Evolutionary conservation across 352 stramenopile species (phyloP).

Genomic region (Hyaloperonospora arabidopsidis): DNA sequence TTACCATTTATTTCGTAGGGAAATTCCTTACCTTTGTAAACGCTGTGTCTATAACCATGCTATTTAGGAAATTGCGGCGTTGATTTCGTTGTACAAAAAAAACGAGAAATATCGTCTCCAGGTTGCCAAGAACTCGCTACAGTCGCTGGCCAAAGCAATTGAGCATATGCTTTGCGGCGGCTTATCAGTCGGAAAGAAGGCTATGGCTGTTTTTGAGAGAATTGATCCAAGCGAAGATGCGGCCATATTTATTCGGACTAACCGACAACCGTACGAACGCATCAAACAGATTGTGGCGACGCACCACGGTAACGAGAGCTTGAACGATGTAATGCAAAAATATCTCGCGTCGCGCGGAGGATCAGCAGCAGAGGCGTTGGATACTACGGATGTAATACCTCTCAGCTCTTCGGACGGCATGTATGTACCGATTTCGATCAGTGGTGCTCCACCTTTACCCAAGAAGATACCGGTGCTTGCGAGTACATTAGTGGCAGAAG

Average conservation of each 20-base stretch:
- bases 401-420: conserved; percentile 6
- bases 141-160: conserved; percentile 60
- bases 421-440: conserved; percentile 6
- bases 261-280: conserved; percentile 41
- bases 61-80: conserved; percentile 59
- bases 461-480: conserved; percentile 14
- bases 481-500: conserved; percentile 1
- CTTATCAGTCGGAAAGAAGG: conserved; percentile 27
- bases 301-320: conserved; percentile 39
- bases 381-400: conserved; percentile 17
- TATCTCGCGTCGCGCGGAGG: conserved; percentile 29
- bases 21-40: neutral
- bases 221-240: conserved; percentile 56
- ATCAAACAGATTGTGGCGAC: conserved; percentile 37
- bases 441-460: conserved; percentile 4
- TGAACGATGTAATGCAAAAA: conserved; percentile 51
- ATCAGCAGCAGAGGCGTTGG: conserved; percentile 6
- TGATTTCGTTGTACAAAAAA: conserved; percentile 76
- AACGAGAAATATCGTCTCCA: conserved; percentile 82
- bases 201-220: conserved; percentile 37
- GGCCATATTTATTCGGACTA: conserved; percentile 46
- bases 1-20: neutral
- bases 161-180: conserved; percentile 50
- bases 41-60: neutral
- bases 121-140: conserved; percentile 69